Percentiles rank a stretch among this genome's conserved stretches.
Conservation (phyloP, 2,329 filamentous ascomycete genomes). For the Trichoderma breve region DNA sequence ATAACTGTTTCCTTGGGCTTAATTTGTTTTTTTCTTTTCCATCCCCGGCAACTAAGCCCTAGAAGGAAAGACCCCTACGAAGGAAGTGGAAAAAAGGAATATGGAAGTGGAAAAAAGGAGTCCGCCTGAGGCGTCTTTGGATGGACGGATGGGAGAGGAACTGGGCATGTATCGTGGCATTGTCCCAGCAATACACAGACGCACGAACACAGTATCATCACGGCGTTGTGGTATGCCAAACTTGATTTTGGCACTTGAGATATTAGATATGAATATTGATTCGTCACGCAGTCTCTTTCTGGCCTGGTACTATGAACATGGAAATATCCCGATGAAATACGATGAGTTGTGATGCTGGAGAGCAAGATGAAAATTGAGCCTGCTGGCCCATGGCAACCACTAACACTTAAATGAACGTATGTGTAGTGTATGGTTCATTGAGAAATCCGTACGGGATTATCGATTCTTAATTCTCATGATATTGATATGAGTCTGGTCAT, state of each 20-base stretch:
- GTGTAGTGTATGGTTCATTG: not conserved
- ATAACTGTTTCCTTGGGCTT: slow-evolving; percentile 10
- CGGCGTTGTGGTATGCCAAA: slow-evolving; percentile 40
- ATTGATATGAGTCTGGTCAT: not conserved
- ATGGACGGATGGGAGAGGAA: slow-evolving; percentile 28
- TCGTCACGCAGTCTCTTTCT: slow-evolving; percentile 27
- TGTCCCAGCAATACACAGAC: slow-evolving; percentile 16
- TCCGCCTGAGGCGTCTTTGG: slow-evolving; percentile 23
- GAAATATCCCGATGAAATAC: slow-evolving; percentile 20
- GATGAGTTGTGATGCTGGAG: not conserved
- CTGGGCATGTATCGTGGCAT: slow-evolving; percentile 35
- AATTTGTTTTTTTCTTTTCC: slow-evolving; percentile 10
- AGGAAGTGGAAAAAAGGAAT: slow-evolving; percentile 1
- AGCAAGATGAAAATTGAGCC: not conserved
- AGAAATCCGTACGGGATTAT: not conserved
- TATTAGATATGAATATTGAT: slow-evolving; percentile 36
- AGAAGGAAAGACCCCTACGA: slow-evolving; percentile 2
- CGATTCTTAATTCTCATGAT: too few species aligned
- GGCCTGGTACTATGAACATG: not conserved
- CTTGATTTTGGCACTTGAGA: slow-evolving; percentile 30
- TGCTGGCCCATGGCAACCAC: not conserved
- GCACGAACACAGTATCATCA: slow-evolving; percentile 30
- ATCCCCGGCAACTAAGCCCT: not conserved
- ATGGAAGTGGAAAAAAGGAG: slow-evolving; percentile 8
- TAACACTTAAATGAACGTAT: not conserved